Evolutionary conservation across 2,329 filamentous ascomycete genomes (phyloP).

Genomic region (Leptographium radiaticola): DNA sequence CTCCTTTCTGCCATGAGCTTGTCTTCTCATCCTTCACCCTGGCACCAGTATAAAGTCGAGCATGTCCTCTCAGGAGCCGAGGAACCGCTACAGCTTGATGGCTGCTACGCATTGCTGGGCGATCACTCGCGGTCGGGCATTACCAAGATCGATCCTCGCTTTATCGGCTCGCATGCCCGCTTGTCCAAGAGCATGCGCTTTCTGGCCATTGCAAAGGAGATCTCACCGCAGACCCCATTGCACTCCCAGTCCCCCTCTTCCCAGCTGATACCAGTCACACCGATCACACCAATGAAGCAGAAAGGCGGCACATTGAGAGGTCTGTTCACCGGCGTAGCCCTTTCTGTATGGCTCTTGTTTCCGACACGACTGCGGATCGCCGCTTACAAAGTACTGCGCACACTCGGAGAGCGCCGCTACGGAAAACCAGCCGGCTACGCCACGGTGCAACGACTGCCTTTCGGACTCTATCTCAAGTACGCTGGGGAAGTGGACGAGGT

Average conservation of each 20-base stretch:
- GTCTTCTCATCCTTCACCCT: neutral
- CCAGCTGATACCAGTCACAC: too few relatives aligned
- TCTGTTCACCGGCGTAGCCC: neutral
- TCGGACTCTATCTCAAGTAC: slow-evolving; percentile 20
- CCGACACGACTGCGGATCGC: slow-evolving; percentile 10
- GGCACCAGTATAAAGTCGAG: slow-evolving; percentile 11
- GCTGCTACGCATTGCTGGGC: slow-evolving; percentile 16
- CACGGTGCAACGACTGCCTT: slow-evolving; percentile 16
- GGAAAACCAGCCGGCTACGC: slow-evolving; percentile 4
- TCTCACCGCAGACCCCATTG: neutral
- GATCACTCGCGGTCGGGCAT: slow-evolving; percentile 17
- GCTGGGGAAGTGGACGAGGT: neutral
- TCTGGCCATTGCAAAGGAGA: slow-evolving; percentile 12
- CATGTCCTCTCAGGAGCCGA: slow-evolving; percentile 2
- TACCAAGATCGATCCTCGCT: slow-evolving; percentile 16
- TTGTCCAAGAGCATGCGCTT: slow-evolving; percentile 15
- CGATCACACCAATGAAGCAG: neutral
- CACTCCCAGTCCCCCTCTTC: neutral
- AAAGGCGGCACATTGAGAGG: neutral
- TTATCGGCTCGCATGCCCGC: slow-evolving; percentile 18
- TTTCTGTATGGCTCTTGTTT: slow-evolving; percentile 11
- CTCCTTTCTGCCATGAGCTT: neutral
- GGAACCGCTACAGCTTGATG: slow-evolving; percentile 12
- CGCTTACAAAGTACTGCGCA: slow-evolving; percentile 11
- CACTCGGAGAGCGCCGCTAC: slow-evolving; percentile 12